Base-by-base conservation (phyloP, 495 filamentous ascomycete species). In the Aspergillus diversus region DNA sequence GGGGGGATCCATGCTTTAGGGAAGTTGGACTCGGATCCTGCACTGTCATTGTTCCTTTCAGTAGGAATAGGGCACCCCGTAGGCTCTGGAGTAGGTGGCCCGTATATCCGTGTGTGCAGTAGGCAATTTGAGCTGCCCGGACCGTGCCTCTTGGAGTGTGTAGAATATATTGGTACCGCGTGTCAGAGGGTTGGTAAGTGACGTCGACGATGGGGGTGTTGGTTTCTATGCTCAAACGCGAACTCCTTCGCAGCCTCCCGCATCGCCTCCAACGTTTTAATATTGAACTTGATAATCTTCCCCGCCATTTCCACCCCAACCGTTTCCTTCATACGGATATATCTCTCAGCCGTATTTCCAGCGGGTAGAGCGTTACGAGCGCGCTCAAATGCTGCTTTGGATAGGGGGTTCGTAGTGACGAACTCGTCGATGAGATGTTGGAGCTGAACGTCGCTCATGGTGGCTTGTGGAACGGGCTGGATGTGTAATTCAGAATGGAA, bases 101-200 rank as follows among this genome's bases (percentile, higher is more conserved):
- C 0, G 87, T 92, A 63, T 94, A 91, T 1, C 75, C 92, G 67
- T 96, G 96, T 2, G 90, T 92, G 7, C 90, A 88, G 47, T 96
- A 81, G 0, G 93, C 76, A 31, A 95, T 83, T 43, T 85, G 78
- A 0, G 70, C 69, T 0, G 89, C 73, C 5, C 63, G 66, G 57
- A 93, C 75, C 15, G 69, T 75, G 15, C 92, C 92, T 9, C 90
- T 84, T 0, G 83, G 73, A 1, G 92, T 95, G 33, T 78, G 76
- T 3, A 93, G 60, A 4, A 77, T 61, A 60, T 77, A 61, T 5
- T 66, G 31, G 27, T 33, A 6, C 1, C 37, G 7, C 5, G 33
- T 0, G 15, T 35, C 17, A 7, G 52, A 0, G 52, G 52, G 33
- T 15, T 68, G 57, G 21, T 69, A 33, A 16, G 65, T 55, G 68